phyloP scores from a whole-genome alignment of 2,329 filamentous ascomycete species.

The Xenoacremonium recifei region DNA sequence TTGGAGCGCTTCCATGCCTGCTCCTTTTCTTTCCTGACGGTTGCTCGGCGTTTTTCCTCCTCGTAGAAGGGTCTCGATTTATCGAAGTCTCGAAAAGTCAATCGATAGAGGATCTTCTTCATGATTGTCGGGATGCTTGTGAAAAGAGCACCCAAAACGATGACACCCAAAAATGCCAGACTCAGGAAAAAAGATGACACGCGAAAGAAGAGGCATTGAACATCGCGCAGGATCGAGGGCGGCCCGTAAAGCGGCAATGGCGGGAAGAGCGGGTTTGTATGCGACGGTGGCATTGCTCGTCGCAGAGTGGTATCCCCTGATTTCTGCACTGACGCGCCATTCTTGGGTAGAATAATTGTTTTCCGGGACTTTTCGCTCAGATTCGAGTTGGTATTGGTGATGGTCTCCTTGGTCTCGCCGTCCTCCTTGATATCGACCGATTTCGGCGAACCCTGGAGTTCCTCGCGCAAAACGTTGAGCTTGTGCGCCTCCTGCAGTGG shows the following conservation, averaged over 20 bases:
- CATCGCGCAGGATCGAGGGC: conserved; percentile 60
- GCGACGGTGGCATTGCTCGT: conserved; percentile 58
- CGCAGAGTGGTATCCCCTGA: conserved; percentile 46
- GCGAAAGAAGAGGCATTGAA: conserved; percentile 67
- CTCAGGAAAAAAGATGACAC: conserved; percentile 73
- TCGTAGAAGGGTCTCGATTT: conserved; percentile 64
- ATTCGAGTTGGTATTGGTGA: conserved; percentile 33
- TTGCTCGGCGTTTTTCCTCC: conserved; percentile 65
- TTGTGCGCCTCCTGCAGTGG: conserved; percentile 69
- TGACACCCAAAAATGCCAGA: conserved; percentile 70
- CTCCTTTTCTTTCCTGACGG: conserved; percentile 55
- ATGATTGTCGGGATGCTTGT: conserved; percentile 59
- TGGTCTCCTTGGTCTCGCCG: conserved; percentile 23
- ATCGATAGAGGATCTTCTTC: conserved; percentile 46
- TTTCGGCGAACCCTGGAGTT: conserved; percentile 34
- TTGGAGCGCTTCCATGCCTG: conserved; percentile 58
- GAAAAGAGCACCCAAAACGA: conserved; percentile 72
- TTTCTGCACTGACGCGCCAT: conserved; percentile 38
- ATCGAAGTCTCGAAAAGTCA: conserved; percentile 61
- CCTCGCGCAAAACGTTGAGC: conserved; percentile 62
- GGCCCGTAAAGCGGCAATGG: conserved; percentile 80
- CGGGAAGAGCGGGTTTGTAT: conserved; percentile 80
- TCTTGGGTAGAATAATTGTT: conserved; percentile 25
- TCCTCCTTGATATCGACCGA: conserved; percentile 25
- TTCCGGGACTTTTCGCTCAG: conserved; percentile 22